Percentiles rank a stretch among this genome's conserved stretches.
Conservation (phyloP, 371 early-diverging fungal genomes). For the Cladochytrium tenue region DNA sequence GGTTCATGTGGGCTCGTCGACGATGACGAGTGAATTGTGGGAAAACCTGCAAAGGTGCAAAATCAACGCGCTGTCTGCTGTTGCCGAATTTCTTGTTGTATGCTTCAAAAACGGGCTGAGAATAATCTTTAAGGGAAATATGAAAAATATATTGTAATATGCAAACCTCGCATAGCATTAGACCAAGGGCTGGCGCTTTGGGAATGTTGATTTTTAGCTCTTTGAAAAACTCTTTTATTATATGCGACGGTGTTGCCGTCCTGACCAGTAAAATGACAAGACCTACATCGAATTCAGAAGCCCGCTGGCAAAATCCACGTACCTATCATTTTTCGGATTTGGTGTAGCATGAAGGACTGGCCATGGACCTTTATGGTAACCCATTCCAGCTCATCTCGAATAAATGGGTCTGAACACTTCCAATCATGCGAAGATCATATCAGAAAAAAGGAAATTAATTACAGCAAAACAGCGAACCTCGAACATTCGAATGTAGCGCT, state of each 20-base stretch:
- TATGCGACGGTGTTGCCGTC: slow-evolving; percentile 63
- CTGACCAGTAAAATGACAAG: slow-evolving; percentile 78
- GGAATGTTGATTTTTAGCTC: slow-evolving; percentile 86
- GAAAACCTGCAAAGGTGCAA: slow-evolving; percentile 20
- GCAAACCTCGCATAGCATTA: slow-evolving; percentile 81
- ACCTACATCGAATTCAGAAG: neutral
- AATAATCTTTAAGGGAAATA: neutral
- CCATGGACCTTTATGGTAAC: slow-evolving; percentile 90
- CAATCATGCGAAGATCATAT: slow-evolving; percentile 2
- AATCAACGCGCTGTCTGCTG: slow-evolving; percentile 16
- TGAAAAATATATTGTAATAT: neutral
- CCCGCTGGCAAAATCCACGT: neutral
- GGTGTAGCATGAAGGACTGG: slow-evolving; percentile 99
- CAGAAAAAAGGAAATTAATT: neutral
- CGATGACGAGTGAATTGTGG: neutral
- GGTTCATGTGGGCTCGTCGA: too few relatives aligned
- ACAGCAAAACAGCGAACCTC: slow-evolving; percentile 42
- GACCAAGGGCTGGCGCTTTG: slow-evolving; percentile 96
- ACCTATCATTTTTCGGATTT: slow-evolving; percentile 99
- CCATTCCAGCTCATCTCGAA: slow-evolving; percentile 87
- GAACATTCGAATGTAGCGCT: slow-evolving; percentile 79
- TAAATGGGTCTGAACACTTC: slow-evolving; percentile 71
- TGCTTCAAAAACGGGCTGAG: slow-evolving; percentile 38
- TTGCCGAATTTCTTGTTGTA: slow-evolving; percentile 27
- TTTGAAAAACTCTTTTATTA: slow-evolving; percentile 69